Conservation (phyloP, 2,329 filamentous ascomycete species). For the Pezicula neosporulosa region DNA sequence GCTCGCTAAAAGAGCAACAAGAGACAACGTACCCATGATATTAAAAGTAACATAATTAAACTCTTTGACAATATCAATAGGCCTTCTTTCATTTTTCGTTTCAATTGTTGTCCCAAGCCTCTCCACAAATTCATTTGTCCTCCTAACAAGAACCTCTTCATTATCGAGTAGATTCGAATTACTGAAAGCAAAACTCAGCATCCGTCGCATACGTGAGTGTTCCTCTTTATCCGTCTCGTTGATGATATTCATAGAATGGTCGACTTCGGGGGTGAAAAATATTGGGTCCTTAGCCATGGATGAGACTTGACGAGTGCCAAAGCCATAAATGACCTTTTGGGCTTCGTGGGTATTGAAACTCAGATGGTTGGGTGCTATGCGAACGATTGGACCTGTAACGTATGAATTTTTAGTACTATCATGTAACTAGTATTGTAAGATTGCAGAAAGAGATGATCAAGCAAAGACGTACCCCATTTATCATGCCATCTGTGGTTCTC, state of each 20-base stretch:
- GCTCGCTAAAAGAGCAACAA: neutral
- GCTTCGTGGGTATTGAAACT: slow-evolving; percentile 46
- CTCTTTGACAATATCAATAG: slow-evolving; percentile 12
- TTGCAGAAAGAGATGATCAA: neutral
- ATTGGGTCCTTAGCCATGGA: slow-evolving; percentile 14
- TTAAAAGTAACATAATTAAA: slow-evolving; percentile 19
- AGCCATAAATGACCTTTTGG: slow-evolving; percentile 57
- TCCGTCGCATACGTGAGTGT: slow-evolving; percentile 16
- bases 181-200: slow-evolving; percentile 18
- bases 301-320: slow-evolving; percentile 36
- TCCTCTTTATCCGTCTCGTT: slow-evolving; percentile 16
- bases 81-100: slow-evolving; percentile 5
- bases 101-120: neutral
- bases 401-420: neutral
- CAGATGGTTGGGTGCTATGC: slow-evolving; percentile 23
- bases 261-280: slow-evolving; percentile 17
- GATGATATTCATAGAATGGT: slow-evolving; percentile 19
- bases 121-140: slow-evolving; percentile 12
- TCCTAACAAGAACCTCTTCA: slow-evolving; percentile 13
- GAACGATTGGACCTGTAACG: slow-evolving; percentile 24
- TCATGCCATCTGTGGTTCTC: slow-evolving; percentile 14
- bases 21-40: slow-evolving; percentile 11
- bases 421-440: neutral
- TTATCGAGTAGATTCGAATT: slow-evolving; percentile 16
- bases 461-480: slow-evolving; percentile 9